Evolutionary conservation across 2,329 filamentous ascomycete species (phyloP).

Genomic region (Colletotrichum sp.): DNA sequence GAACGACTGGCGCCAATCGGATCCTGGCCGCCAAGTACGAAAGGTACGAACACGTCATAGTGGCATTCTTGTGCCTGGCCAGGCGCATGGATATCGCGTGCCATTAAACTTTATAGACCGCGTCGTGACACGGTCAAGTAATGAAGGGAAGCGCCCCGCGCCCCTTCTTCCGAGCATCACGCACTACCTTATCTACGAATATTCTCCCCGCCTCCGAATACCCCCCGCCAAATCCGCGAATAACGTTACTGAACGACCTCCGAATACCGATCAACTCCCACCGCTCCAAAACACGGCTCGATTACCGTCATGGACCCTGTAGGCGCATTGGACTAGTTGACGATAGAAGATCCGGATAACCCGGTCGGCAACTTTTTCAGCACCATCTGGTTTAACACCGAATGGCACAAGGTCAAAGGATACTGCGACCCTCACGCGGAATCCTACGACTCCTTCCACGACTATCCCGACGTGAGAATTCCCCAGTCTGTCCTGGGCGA

Average conservation of each 20-base stretch:
- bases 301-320: neutral
- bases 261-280: neutral
- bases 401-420: neutral
- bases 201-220: neutral
- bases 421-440: neutral
- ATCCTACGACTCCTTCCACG: neutral
- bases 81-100: neutral
- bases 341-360: neutral
- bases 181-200: no score
- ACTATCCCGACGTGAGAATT: neutral
- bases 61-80: neutral
- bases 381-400: neutral
- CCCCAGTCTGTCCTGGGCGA: neutral
- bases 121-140: neutral
- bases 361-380: neutral
- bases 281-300: neutral
- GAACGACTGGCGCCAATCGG: no score
- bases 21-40: no score
- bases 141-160: neutral
- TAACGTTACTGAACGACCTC: no score
- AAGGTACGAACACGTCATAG: neutral
- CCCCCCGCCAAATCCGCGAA: neutral
- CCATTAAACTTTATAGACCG: neutral
- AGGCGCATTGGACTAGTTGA: neutral
- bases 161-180: neutral